These are phyloP conservation scores for Eruca vesicaria DNA, from an alignment of 441 rosid species.

Conservation along the genomic window DNA sequence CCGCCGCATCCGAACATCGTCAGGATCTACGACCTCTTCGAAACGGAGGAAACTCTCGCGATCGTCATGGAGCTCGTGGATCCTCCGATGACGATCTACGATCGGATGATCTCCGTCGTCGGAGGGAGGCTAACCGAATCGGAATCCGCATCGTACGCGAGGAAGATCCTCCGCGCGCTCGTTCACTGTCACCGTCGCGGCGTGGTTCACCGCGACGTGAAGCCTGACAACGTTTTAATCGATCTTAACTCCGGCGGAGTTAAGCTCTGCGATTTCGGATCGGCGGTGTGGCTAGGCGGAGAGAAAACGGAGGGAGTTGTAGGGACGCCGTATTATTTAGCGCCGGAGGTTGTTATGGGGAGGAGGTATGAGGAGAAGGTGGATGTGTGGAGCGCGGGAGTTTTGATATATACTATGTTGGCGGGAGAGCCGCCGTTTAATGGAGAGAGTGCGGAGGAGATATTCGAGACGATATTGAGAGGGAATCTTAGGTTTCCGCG, in stretches of 20 bases:
- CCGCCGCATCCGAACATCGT: conserved; percentile 73
- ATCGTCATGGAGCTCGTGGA: conserved; percentile 75
- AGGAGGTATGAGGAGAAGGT: conserved; percentile 60
- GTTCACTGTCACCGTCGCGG: conserved; percentile 56
- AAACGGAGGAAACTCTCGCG: conserved; percentile 52
- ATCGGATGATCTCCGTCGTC: conserved; percentile 35
- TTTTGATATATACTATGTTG: conserved; percentile 54
- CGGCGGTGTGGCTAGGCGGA: conserved; percentile 54
- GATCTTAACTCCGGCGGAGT: conserved; percentile 34
- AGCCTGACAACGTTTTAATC: conserved; percentile 58
- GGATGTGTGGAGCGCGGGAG: conserved; percentile 71
- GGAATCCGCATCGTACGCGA: conserved; percentile 37
- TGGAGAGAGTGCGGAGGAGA: conserved; percentile 56
- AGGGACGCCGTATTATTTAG: conserved; percentile 71
- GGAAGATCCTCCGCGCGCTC: conserved; percentile 47
- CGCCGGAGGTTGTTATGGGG: conserved; percentile 70
- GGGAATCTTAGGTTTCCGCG: conserved; percentile 59
- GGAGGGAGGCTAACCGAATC: conserved; percentile 36
- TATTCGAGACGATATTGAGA: conserved; percentile 54
- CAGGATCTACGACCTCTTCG: conserved; percentile 59
- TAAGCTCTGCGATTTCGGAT: conserved; percentile 65
- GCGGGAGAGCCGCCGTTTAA: conserved; percentile 67
- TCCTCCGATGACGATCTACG: conserved; percentile 51
- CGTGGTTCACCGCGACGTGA: conserved; percentile 62
- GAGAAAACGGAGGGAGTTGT: conserved; percentile 45